A percentile compares a stretch with the other conserved stretches of the same genome.
These are phyloP conservation scores for Leccinum variicolor DNA, from an alignment of 768 basidiomycete species.

Conservation along the genomic window DNA sequence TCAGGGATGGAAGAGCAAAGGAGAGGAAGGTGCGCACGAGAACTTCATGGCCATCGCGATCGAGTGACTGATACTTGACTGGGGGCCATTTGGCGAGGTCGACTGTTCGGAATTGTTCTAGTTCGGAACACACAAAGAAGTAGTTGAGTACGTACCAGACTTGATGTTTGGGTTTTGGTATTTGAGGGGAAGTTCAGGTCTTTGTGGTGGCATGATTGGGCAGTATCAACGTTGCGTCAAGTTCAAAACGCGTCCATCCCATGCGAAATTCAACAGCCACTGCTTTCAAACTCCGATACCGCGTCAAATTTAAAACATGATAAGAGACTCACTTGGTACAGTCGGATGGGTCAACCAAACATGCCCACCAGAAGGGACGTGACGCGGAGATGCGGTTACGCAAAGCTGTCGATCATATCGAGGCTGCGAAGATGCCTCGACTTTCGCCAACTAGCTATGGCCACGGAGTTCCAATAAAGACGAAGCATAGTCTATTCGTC, in stretches of 20 bases:
- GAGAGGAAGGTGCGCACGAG: conserved; percentile 47
- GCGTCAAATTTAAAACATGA: conserved; percentile 12
- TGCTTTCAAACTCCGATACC: conserved; percentile 27
- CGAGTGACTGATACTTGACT: conserved; percentile 91
- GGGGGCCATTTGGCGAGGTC: conserved; percentile 51
- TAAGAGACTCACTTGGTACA: no score
- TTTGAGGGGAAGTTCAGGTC: conserved; percentile 51
- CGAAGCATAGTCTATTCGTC: no score
- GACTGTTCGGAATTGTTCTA: conserved; percentile 22
- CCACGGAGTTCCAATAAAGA: no score
- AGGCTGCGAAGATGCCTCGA: no score
- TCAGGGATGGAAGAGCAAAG: conserved; percentile 11
- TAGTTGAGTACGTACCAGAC: conserved; percentile 33
- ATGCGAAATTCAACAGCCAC: conserved; percentile 33
- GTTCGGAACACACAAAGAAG: no score
- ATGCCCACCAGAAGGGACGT: no score
- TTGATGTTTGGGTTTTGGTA: conserved; percentile 51
- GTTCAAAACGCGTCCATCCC: conserved; percentile 33
- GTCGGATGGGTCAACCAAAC: no score
- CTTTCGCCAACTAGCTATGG: no score
- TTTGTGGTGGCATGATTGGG: conserved; percentile 31
- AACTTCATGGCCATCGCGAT: conserved; percentile 83
- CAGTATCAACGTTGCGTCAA: conserved; percentile 16
- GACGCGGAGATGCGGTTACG: no score
- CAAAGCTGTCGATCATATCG: no score